Evolutionary conservation across 192 early-diverging fungal species (phyloP).

Genomic region (Chytriomyces sp.): DNA sequence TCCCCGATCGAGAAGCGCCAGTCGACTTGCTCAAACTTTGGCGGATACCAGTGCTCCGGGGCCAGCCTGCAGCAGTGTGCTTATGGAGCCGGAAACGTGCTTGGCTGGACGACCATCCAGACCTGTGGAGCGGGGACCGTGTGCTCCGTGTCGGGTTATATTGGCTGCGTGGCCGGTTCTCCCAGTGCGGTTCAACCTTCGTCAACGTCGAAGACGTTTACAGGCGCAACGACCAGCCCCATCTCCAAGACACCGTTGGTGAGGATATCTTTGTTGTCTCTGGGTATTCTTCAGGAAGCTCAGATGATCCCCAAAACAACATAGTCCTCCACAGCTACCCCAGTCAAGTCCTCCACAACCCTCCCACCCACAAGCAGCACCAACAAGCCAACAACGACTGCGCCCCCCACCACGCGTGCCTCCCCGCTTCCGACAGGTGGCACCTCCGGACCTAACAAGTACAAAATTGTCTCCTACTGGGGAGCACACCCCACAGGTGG

Average conservation of each 20-base stretch:
- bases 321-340: not conserved
- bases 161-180: no score
- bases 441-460: no score
- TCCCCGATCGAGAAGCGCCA: no score
- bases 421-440: not conserved
- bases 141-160: no score
- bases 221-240: not conserved
- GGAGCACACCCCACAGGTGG: not conserved
- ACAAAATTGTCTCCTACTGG: no score
- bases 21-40: no score
- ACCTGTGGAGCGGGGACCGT: no score
- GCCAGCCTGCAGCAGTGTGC: no score
- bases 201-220: not conserved
- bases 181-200: no score
- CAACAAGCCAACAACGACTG: not conserved
- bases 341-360: not conserved
- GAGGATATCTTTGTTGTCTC: not conserved
- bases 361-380: not conserved
- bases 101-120: no score
- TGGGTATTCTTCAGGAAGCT: not conserved
- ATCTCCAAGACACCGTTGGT: not conserved
- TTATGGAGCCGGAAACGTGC: no score
- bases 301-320: not conserved
- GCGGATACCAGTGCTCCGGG: no score
- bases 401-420: not conserved